Base-by-base conservation (phyloP, 108 stramenopile genomes). In the Discostella pseudostelligera region DNA sequence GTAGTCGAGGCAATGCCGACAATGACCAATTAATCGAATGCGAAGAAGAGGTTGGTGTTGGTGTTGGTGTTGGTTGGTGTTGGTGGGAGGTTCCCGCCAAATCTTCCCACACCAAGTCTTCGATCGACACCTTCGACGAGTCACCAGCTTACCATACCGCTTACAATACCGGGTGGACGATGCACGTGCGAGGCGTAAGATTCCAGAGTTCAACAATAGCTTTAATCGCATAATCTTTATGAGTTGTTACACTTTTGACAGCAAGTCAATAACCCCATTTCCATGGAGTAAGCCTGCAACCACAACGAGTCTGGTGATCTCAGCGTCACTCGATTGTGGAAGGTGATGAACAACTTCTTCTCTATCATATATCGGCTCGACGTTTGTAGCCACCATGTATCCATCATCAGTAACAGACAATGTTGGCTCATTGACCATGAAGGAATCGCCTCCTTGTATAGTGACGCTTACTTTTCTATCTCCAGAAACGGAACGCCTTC, bases 231-330 rank as follows among this genome's bases (percentile, higher is more conserved):
- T n/a, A n/a, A n/a, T n/a, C n/a, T n/a, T n/a, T n/a, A n/a, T n/a
- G n/a, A n/a, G n/a, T n/a, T n/a, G n/a, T n/a, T 62, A 49, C 25
- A 28, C 22, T 35, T 74, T 62, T 11, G 67, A 69, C 11, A 80
- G 55, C 44, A 75, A 65, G 42, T 79, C 60, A 40, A 80, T 32
- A 8, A 83, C 57, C 13, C 82, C 82, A 48, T 80, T 83, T 13
- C 76, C 82, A 66, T 83, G 82, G 20, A 83, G 67, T 43, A 83
- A 29, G 47, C 82, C 82, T 36, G 78, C 82, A 48, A 83, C 80
- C 13, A 81, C 72, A 26, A 81, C 76, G 24, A 83, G 65, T 47
- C 51, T 55, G 42, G 81, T 59, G 26, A 36, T 51, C 39, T 76
- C 62, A 22, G 72, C 60, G 11, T 42, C 16, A 19, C 14, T 43